Evolutionary conservation across 2,329 filamentous ascomycete species (phyloP).

Genomic region (Botrytis paeoniae): DNA sequence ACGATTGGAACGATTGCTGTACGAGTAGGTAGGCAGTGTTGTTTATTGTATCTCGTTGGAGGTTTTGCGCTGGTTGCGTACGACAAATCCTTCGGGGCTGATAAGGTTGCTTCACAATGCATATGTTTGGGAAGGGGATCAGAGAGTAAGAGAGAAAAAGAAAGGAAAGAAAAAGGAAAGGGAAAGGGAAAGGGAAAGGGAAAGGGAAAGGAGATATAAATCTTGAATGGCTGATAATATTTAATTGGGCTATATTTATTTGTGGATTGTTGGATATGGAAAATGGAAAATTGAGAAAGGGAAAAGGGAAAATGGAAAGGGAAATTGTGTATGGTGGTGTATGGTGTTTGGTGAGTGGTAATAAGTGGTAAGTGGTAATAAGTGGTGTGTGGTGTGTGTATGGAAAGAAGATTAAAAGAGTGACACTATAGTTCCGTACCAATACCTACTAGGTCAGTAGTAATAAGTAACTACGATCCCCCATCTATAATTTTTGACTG

Average conservation of each 20-base stretch:
- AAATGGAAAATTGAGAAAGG: not conserved
- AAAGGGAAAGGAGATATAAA: not conserved
- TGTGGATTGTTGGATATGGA: not conserved
- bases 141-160: not conserved
- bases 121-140: not conserved
- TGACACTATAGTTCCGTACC: not conserved
- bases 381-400: not conserved
- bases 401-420: not conserved
- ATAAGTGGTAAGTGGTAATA: not conserved
- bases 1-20: slow-evolving; percentile 6
- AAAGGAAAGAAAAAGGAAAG: not conserved
- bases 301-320: too few species aligned
- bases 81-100: slow-evolving; percentile 11
- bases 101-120: slow-evolving; percentile 1
- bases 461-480: not conserved
- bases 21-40: slow-evolving; percentile 1
- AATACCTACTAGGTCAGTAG: not conserved
- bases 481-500: not conserved
- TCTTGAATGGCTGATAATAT: not conserved
- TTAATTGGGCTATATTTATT: not conserved
- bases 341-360: too few species aligned
- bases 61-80: slow-evolving; percentile 11
- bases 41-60: slow-evolving; percentile 10
- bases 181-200: too few species aligned
- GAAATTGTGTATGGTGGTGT: too few species aligned